These are phyloP conservation scores for Colletotrichum sp. DNA, from an alignment of 2,329 filamentous ascomycete genomes.

Conservation along the genomic window DNA sequence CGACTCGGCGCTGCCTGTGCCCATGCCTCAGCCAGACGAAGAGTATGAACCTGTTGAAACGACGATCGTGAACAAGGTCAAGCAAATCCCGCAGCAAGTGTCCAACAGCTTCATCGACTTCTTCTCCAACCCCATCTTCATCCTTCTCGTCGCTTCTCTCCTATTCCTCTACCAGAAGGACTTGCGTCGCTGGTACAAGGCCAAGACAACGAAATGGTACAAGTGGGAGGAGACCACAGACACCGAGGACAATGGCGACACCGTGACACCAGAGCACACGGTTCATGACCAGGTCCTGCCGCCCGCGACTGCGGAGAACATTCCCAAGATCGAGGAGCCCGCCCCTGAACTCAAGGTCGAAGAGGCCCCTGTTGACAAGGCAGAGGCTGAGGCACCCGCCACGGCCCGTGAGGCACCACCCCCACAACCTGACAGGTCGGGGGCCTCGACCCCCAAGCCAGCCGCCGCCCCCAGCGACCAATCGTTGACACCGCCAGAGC, in stretches of 20 bases:
- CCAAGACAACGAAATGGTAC: slow-evolving; percentile 25
- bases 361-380: not conserved
- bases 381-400: not conserved
- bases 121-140: slow-evolving; percentile 58
- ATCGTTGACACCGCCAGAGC: not conserved
- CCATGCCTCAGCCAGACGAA: slow-evolving; percentile 28
- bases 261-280: slow-evolving; percentile 7
- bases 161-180: slow-evolving; percentile 53
- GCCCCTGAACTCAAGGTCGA: not conserved
- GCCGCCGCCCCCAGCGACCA: not conserved
- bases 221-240: slow-evolving; percentile 30
- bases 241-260: slow-evolving; percentile 4
- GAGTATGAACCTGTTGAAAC: slow-evolving; percentile 31
- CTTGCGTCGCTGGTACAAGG: slow-evolving; percentile 43
- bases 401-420: not conserved
- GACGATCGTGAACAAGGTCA: slow-evolving; percentile 55
- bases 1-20: slow-evolving; percentile 36
- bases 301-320: not conserved
- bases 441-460: not conserved
- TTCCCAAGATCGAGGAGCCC: not conserved
- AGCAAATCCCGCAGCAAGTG: slow-evolving; percentile 54
- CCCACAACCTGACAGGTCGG: not conserved
- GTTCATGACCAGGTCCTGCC: not conserved
- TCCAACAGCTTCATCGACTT: slow-evolving; percentile 58
- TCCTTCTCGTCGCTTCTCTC: slow-evolving; percentile 48